phyloP scores from a whole-genome alignment of 177 flowering plant species.

The Vitis hybrid region DNA sequence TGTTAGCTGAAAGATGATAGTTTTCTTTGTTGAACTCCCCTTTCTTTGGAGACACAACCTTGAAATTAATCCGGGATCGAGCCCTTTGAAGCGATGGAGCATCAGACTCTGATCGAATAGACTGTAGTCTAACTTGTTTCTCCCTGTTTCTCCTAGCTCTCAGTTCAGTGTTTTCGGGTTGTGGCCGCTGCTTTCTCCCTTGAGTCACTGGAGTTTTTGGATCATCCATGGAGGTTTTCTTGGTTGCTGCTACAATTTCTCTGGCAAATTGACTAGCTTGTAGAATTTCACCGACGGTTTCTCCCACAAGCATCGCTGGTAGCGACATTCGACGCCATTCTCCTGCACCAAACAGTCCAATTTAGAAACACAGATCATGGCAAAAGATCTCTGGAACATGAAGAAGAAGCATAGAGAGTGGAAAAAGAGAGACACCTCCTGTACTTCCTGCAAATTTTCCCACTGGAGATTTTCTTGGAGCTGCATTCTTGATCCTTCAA shows the following conservation, averaged over 20 bases:
- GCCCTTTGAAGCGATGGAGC: conserved; percentile 56
- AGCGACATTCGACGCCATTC: conserved; percentile 91
- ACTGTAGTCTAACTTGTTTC: conserved; percentile 47
- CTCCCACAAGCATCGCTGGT: conserved; percentile 92
- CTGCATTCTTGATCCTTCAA: conserved; percentile 53
- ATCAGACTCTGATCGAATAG: conserved; percentile 38
- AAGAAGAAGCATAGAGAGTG: conserved; percentile 4
- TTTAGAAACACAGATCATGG: not conserved
- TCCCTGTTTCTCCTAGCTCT: conserved; percentile 63
- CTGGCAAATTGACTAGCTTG: conserved; percentile 80
- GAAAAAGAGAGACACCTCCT: conserved; percentile 27
- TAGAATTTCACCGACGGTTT: conserved; percentile 84
- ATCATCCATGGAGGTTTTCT: conserved; percentile 33
- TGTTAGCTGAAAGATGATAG: conserved; percentile 39
- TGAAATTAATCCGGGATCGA: conserved; percentile 78
- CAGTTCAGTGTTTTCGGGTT: conserved; percentile 48
- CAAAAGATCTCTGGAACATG: not conserved
- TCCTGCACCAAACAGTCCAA: conserved; percentile 26
- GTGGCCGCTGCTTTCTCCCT: conserved; percentile 34
- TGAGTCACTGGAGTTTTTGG: conserved; percentile 74
- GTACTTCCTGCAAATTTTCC: conserved; percentile 60
- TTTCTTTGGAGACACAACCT: conserved; percentile 48
- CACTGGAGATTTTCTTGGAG: conserved; percentile 52
- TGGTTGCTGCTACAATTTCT: conserved; percentile 51
- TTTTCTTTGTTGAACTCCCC: conserved; percentile 44